These are phyloP conservation scores for Huntiella abstrusa DNA, from an alignment of 2,329 filamentous ascomycete genomes.

Conservation along the genomic window DNA sequence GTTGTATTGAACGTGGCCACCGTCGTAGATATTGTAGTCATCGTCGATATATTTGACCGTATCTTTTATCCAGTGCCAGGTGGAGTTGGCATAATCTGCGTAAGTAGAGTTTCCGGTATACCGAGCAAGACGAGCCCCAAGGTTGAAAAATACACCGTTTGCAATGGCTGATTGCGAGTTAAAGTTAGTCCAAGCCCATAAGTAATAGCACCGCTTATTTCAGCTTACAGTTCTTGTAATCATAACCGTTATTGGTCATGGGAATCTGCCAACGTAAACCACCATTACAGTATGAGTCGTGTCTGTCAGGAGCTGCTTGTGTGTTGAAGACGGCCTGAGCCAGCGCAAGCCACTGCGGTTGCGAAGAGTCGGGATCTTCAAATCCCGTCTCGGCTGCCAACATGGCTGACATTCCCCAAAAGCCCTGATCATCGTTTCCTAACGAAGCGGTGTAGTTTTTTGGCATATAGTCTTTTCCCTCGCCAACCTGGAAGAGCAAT, in stretches of 20 bases:
- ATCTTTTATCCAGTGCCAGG: constrained; percentile 35
- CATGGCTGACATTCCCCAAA: constrained; percentile 52
- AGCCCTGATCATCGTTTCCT: constrained; percentile 53
- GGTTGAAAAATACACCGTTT: constrained; percentile 45
- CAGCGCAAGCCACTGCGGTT: constrained; percentile 43
- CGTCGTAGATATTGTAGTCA: constrained; percentile 41
- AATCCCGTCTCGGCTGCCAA: constrained; percentile 46
- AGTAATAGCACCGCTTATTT: neutral
- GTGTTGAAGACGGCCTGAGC: constrained; percentile 53
- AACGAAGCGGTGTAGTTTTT: constrained; percentile 36
- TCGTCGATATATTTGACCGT: constrained; percentile 32
- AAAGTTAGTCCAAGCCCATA: neutral
- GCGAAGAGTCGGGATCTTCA: constrained; percentile 32
- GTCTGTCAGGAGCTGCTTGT: constrained; percentile 39
- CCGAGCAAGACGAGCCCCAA: constrained; percentile 48
- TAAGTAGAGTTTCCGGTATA: constrained; percentile 52
- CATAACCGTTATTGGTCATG: constrained; percentile 52
- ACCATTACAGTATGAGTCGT: constrained; percentile 43
- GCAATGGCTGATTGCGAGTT: constrained; percentile 27
- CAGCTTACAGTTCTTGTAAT: constrained; percentile 47
- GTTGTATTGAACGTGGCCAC: constrained; percentile 28
- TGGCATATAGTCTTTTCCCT: constrained; percentile 39
- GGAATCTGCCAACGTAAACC: constrained; percentile 66
- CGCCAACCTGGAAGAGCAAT: constrained; percentile 39
- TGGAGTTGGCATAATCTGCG: constrained; percentile 34